Evolutionary conservation across 2,329 filamentous ascomycete genomes (phyloP), one percentile per base, ranked within the genome.

Genomic region (Fusarium illudens): DNA sequence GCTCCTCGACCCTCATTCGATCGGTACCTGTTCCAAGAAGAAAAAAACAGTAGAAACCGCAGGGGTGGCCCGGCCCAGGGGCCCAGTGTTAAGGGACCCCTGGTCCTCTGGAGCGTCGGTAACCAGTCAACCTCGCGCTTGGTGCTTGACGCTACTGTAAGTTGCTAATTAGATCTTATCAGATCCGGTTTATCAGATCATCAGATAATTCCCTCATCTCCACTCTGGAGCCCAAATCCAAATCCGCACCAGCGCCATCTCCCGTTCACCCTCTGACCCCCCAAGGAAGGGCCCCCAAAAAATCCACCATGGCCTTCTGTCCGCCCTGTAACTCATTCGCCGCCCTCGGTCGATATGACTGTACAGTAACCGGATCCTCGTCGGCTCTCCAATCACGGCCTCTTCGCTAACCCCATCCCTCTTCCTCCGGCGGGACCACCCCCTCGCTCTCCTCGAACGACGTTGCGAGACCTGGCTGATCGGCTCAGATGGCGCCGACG

Each of bases 181-280:
- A 73, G 78, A 79, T 79, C 76, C 77, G 72, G 75, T 82, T 84
- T 84, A 85, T 85, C 83, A 83, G 84, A 86, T 85, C 77, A 84
- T 84, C 82, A 82, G 83, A 84, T 84, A 82, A 80, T 78, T 78
- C 76, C 76, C 79, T 80, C 79, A 74, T 75, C 75, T 72, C 75
- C 77, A 77, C 76, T 65, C 56, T 55, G 59, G 51, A 61, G 58
- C 60, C 53, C 42, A 60, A 59, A 57, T 61, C 53, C 42, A 60
- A 59, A 57, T 61, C 62, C 48, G 58, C 50, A 53, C 39, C 37
- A n/a, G 44, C 37, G 48, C 37, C 27, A 32, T 22, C 39, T 46
- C 33, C 34, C 34, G 17, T 51, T 42, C 39, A 48, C 42, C 49
- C 34, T 49, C 34, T 52, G 17, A 54, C 27, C 46, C 46, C 46